Evolutionary conservation across 768 basidiomycete species (phyloP).

Genomic region (Pleurotus pulmonarius): DNA sequence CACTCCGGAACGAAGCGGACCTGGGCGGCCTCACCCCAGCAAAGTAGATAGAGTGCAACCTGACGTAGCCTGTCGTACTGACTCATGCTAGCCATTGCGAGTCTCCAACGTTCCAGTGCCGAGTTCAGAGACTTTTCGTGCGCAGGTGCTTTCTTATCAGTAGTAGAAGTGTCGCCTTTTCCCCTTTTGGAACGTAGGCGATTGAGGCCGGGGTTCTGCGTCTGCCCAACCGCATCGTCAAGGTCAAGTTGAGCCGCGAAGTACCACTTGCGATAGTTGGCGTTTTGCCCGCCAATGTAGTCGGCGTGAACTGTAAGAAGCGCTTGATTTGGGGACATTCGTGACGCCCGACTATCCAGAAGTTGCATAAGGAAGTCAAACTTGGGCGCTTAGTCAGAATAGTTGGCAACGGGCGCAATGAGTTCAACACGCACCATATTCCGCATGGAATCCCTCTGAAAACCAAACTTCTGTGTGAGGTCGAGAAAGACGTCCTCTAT

Average conservation of each 20-base stretch:
- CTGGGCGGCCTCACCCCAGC: slow-evolving; percentile 98
- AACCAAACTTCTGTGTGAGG: slow-evolving; percentile 97
- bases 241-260: slow-evolving; percentile 98
- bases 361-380: slow-evolving; percentile 99
- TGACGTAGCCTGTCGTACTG: slow-evolving; percentile 97
- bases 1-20: slow-evolving; percentile 96
- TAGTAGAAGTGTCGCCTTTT: slow-evolving; percentile 1
- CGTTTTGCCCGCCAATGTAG: slow-evolving; percentile 97
- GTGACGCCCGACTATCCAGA: slow-evolving; percentile 92
- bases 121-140: slow-evolving; percentile 68
- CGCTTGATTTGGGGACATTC: slow-evolving; percentile 96
- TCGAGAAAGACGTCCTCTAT: slow-evolving; percentile 98
- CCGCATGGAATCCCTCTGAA: slow-evolving; percentile 91
- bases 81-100: slow-evolving; percentile 98
- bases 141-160: slow-evolving; percentile 42
- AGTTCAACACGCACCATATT: slow-evolving; percentile 67
- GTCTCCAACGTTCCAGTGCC: slow-evolving; percentile 90
- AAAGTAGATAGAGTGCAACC: slow-evolving; percentile 90
- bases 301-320: slow-evolving; percentile 95
- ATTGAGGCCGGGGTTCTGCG: slow-evolving; percentile 86
- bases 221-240: slow-evolving; percentile 92
- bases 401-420: slow-evolving; percentile 5
- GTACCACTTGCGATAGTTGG: slow-evolving; percentile 99
- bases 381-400: slow-evolving; percentile 31
- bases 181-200: slow-evolving; percentile 71